Conservation (phyloP, 306 rosid species). For the Crataegus laevigata region DNA sequence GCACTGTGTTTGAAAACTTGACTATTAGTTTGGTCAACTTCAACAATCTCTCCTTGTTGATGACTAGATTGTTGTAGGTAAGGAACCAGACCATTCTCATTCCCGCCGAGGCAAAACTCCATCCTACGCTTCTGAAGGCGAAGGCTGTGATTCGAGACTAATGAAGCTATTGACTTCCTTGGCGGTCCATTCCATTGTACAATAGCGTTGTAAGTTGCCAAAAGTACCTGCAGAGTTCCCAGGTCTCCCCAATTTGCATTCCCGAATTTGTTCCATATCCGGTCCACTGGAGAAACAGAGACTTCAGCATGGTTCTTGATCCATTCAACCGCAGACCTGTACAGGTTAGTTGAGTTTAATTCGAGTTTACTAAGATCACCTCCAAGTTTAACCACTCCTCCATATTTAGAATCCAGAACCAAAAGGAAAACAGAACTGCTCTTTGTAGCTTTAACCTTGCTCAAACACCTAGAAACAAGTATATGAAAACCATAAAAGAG, state of each 20-base stretch:
- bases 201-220: slow-evolving; percentile 79
- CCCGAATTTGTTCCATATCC: slow-evolving; percentile 83
- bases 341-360: slow-evolving; percentile 57
- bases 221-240: slow-evolving; percentile 70
- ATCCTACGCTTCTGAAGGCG: slow-evolving; percentile 81
- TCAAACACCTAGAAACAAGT: slow-evolving; percentile 70
- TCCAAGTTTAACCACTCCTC: slow-evolving; percentile 63
- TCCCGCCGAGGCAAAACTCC: slow-evolving; percentile 55
- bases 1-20: slow-evolving; percentile 31
- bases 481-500: slow-evolving; percentile 84
- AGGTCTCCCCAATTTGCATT: slow-evolving; percentile 87
- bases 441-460: slow-evolving; percentile 47
- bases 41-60: slow-evolving; percentile 66
- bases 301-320: slow-evolving; percentile 58
- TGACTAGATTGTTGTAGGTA: slow-evolving; percentile 33
- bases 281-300: slow-evolving; percentile 55
- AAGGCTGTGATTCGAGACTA: slow-evolving; percentile 75
- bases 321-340: slow-evolving; percentile 73
- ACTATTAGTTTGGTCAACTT: slow-evolving; percentile 49
- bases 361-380: slow-evolving; percentile 82
- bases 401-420: slow-evolving; percentile 68
- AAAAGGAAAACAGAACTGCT: slow-evolving; percentile 60
- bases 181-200: slow-evolving; percentile 88
- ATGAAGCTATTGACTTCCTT: slow-evolving; percentile 66
- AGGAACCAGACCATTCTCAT: slow-evolving; percentile 58